A percentile compares a stretch with the other conserved stretches of the same genome.
Evolutionary conservation across 2,329 filamentous ascomycete species (phyloP).

Genomic region (Fusarium incarnatum): DNA sequence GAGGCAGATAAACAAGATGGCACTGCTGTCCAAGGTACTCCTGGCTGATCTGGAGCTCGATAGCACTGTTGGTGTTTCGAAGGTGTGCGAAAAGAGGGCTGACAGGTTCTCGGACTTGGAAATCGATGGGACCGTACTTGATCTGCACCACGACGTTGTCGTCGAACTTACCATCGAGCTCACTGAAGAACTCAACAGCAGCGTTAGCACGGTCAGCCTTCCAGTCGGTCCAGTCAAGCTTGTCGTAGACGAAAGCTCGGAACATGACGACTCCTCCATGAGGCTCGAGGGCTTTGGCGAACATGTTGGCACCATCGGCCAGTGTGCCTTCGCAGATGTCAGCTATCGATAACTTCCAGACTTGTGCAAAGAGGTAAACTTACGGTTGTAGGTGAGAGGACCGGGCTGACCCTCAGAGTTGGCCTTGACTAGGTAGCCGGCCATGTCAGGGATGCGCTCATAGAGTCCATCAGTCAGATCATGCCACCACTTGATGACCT

Average conservation of each 20-base stretch:
- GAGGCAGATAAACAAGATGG: constrained; percentile 75
- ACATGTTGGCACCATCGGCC: constrained; percentile 59
- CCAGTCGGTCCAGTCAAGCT: constrained; percentile 63
- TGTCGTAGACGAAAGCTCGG: constrained; percentile 77
- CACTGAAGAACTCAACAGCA: constrained; percentile 73
- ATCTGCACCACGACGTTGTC: constrained; percentile 79
- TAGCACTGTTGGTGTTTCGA: constrained; percentile 59
- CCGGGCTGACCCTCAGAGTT: constrained; percentile 79
- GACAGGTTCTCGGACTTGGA: constrained; percentile 75
- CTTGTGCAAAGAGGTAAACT: neutral
- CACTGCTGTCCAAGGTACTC: constrained; percentile 79
- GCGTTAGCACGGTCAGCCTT: constrained; percentile 75
- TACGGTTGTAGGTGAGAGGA: constrained; percentile 72
- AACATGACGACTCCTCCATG: constrained; percentile 75
- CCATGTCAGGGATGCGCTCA: constrained; percentile 71
- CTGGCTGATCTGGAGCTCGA: constrained; percentile 75
- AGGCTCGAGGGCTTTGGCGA: constrained; percentile 68
- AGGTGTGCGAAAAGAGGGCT: constrained; percentile 72
- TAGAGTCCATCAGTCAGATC: constrained; percentile 71
- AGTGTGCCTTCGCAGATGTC: constrained; percentile 61
- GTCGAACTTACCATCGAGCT: constrained; percentile 73
- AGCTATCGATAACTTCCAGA: neutral
- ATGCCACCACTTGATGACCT: constrained; percentile 72
- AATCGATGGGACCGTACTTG: constrained; percentile 80
- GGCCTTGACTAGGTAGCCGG: constrained; percentile 77